Evolutionary conservation across 345 rosid species (phyloP).

Genomic region (Zanthoxylum bungeanum): DNA sequence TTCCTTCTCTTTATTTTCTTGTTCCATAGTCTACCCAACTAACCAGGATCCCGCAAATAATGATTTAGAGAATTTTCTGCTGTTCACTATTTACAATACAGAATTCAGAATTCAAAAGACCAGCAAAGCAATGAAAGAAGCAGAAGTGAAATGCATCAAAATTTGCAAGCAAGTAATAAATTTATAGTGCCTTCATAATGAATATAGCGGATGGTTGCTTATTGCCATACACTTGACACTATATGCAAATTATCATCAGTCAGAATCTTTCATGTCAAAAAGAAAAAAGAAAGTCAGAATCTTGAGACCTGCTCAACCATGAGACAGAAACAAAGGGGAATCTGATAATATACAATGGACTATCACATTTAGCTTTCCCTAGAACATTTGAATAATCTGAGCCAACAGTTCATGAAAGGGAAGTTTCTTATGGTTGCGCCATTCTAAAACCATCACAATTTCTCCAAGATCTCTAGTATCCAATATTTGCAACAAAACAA

Average conservation of each 20-base stretch:
- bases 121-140: neutral
- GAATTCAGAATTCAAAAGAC: neutral
- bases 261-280: neutral
- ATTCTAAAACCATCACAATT: neutral
- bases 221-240: neutral
- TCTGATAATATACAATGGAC: neutral
- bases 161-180: neutral
- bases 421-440: neutral
- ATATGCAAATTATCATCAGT: neutral
- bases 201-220: neutral
- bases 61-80: neutral
- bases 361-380: neutral
- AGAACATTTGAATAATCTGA: neutral
- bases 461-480: neutral
- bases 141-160: neutral
- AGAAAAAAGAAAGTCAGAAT: neutral
- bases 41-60: neutral
- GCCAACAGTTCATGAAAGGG: neutral
- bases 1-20: conserved; percentile 26
- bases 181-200: neutral
- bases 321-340: neutral
- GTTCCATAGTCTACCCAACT: conserved; percentile 29
- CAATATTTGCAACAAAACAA: neutral
- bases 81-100: neutral
- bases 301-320: neutral